Evolutionary conservation across 2,329 filamentous ascomycete genomes (phyloP), one percentile per base, ranked within the genome.

Genomic region (Penicillium aurantiogriseum): DNA sequence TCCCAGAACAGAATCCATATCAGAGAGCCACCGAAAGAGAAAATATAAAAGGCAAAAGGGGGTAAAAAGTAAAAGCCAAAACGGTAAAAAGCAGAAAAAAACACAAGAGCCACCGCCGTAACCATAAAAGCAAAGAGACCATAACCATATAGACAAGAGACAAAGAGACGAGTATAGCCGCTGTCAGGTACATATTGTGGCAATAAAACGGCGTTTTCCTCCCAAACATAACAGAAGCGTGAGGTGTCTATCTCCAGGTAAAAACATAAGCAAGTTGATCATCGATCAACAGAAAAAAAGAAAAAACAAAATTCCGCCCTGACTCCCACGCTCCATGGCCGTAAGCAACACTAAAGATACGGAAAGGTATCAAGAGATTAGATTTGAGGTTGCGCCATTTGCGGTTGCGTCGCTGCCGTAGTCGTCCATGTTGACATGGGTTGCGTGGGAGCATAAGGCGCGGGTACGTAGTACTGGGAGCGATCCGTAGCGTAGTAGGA

Each of bases 311-410:
- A 50, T 36, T 25, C 42, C 33, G 29, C 6, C 39, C 52, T 13
- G 39, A 47, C 42, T 43, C 56, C 53, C 35, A 51, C 48, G 45
- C 48, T 46, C 50, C 40, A 56, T 59, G 49, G 47, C 33, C 45
- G 43, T 49, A 38, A 51, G 38, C 31, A 58, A 51, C 27, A 50
- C 39, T 19, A 47, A 48, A 35, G 33, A 56, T 48, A 55, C 36
- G 15, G 33, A 48, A 47, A 21, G 36, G 50, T 33, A 60, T 43
- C 40, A 39, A 48, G 31, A 42, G 39, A 59, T 73, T 67, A 76
- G 35, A 76, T 75, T 60, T 74, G 72, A 29, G 73, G 73, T 56
- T 75, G 73, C 31, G 73, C 70, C 19, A 72, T 67, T 39, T 74
- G 72, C 13, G 73, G 73, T 56, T 75, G 73, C 33, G 73, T 67